Evolutionary conservation across 2,329 filamentous ascomycete species (phyloP).

Genomic region (Parastagonospora nodorum): DNA sequence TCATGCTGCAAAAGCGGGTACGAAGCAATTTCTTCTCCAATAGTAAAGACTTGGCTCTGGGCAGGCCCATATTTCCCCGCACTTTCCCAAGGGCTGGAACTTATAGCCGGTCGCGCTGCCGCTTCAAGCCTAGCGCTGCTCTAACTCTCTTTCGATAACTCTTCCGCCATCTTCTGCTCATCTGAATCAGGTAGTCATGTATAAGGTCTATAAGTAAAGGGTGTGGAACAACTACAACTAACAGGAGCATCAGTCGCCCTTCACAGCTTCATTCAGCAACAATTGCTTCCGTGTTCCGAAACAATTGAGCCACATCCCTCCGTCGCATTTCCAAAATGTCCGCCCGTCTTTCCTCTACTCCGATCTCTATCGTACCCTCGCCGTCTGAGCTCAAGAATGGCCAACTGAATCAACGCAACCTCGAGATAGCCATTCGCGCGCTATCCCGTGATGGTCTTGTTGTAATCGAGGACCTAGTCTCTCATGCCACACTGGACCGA

Average conservation of each 20-base stretch:
- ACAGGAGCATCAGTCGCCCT: background rate
- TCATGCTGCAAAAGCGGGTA: too few relatives aligned
- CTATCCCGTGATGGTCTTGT: conserved; percentile 41
- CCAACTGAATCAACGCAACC: conserved; percentile 52
- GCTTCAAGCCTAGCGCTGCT: conserved; percentile 13
- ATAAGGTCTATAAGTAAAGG: background rate
- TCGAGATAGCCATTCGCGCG: conserved; percentile 53
- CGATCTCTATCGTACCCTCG: conserved; percentile 49
- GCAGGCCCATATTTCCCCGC: conserved; percentile 11
- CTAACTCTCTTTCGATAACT: conserved; percentile 9
- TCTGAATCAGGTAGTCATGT: conserved; percentile 1
- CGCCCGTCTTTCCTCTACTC: conserved; percentile 23
- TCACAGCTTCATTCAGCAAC: too few relatives aligned
- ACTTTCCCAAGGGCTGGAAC: background rate
- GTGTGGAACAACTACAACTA: background rate
- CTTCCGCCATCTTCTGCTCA: conserved; percentile 5
- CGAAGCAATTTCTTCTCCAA: too few relatives aligned
- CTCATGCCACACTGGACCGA: conserved; percentile 57
- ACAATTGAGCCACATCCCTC: background rate
- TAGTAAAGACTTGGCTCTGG: too few relatives aligned
- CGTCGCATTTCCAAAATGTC: conserved; percentile 15
- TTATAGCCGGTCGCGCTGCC: conserved; percentile 3
- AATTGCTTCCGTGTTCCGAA: background rate
- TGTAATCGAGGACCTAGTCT: conserved; percentile 41
- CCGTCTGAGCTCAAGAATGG: conserved; percentile 48